phyloP scores from a whole-genome alignment of 1,139 yeast genomes.

The Kodamaea ohmeri region DNA sequence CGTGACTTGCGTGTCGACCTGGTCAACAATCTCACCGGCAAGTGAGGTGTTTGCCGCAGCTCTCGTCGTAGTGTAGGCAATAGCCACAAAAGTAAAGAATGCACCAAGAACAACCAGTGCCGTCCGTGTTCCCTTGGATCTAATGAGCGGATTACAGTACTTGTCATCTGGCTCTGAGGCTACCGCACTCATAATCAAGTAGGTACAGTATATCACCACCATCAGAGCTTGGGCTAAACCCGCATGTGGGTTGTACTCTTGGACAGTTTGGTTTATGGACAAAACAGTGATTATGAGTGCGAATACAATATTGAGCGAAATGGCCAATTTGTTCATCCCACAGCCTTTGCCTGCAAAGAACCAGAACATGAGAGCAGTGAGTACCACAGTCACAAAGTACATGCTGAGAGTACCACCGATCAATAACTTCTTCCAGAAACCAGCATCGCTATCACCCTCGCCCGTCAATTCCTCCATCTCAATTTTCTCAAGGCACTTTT shows the following conservation, averaged over 20 bases:
- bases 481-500: conserved; percentile 85
- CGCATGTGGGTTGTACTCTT: conserved; percentile 90
- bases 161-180: conserved; percentile 96
- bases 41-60: conserved; percentile 85
- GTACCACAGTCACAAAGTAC: conserved; percentile 70
- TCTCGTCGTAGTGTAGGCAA: conserved; percentile 95
- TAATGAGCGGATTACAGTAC: conserved; percentile 83
- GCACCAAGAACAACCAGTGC: conserved; percentile 89
- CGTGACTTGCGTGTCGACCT: conserved; percentile 20
- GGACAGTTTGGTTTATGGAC: conserved; percentile 80
- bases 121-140: conserved; percentile 89
- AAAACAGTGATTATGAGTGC: conserved; percentile 61
- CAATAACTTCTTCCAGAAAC: conserved; percentile 76
- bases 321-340: conserved; percentile 86
- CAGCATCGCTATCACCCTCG: conserved; percentile 33
- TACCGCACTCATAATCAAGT: conserved; percentile 88
- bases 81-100: conserved; percentile 86
- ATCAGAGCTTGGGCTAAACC: conserved; percentile 96
- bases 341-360: conserved; percentile 86
- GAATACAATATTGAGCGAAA: conserved; percentile 69
- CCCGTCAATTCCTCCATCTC: conserved; percentile 79
- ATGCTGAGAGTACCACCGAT: conserved; percentile 84
- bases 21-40: conserved; percentile 20
- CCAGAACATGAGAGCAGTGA: conserved; percentile 77
- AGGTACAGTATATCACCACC: conserved; percentile 93